Percentiles rank a stretch among this genome's conserved stretches.
phyloP scores from a whole-genome alignment of 495 filamentous ascomycete genomes.

The Aspergillus asperescens region DNA sequence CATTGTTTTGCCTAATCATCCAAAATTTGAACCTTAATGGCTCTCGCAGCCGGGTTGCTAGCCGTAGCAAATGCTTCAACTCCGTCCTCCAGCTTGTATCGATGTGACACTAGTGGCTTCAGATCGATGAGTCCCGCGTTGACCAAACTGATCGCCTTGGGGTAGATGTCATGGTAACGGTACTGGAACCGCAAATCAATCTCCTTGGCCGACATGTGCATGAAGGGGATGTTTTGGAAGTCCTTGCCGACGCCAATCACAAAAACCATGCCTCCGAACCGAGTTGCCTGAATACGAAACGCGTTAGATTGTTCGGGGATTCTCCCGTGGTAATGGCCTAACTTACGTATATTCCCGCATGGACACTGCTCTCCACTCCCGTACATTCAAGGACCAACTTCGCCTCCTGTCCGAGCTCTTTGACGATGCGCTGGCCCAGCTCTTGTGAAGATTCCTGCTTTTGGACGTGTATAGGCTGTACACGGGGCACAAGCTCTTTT shows the following conservation, averaged over 20 bases:
- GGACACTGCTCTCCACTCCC: constrained; percentile 50
- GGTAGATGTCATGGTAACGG: constrained; percentile 53
- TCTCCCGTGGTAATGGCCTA: not conserved
- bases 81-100: constrained; percentile 15
- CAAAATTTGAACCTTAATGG: constrained; percentile 23
- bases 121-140: constrained; percentile 45
- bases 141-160: constrained; percentile 39
- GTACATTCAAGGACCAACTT: constrained; percentile 51
- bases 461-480: constrained; percentile 41
- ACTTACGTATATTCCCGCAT: constrained; percentile 33
- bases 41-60: constrained; percentile 13
- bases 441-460: constrained; percentile 28
- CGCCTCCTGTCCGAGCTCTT: constrained; percentile 43
- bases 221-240: constrained; percentile 56
- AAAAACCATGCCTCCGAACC: constrained; percentile 49
- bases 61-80: constrained; percentile 20
- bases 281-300: constrained; percentile 32
- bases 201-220: constrained; percentile 54
- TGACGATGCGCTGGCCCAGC: constrained; percentile 30
- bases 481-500: constrained; percentile 46
- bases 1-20: constrained; percentile 15
- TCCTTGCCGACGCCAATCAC: constrained; percentile 53
- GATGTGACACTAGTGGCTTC: constrained; percentile 61
- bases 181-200: constrained; percentile 54
- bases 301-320: constrained; percentile 7